phyloP scores from a whole-genome alignment of 148 eudicot genomes.

The Diospyros kaki region DNA sequence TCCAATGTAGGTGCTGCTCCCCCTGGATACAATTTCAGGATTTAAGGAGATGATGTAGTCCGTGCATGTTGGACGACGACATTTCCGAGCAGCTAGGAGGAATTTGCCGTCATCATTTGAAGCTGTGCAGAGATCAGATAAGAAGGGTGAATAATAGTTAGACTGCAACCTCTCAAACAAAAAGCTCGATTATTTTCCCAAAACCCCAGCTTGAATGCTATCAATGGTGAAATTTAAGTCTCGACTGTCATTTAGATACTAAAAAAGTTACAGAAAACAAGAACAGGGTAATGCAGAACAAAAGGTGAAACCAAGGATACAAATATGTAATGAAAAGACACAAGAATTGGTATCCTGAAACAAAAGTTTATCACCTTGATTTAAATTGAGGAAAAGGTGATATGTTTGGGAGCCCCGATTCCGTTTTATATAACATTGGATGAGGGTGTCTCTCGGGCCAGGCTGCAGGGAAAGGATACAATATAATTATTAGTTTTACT shows the following conservation, averaged over 20 bases:
- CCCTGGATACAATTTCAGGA: conserved; percentile 62
- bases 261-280: no score
- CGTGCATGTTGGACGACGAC: conserved; percentile 74
- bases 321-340: not conserved
- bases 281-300: not conserved
- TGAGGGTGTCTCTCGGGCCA: conserved; percentile 68
- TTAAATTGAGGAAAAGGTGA: conserved; percentile 57
- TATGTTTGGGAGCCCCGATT: conserved; percentile 74
- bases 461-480: conserved; percentile 52
- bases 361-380: conserved; percentile 41
- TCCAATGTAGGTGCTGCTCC: conserved; percentile 74
- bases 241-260: not conserved
- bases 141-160: not conserved
- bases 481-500: not conserved
- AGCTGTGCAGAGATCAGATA: conserved; percentile 32
- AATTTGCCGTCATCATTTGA: conserved; percentile 80
- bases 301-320: not conserved
- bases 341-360: not conserved
- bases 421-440: conserved; percentile 83
- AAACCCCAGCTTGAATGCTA: not conserved
- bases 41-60: conserved; percentile 73
- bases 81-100: conserved; percentile 76
- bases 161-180: no score
- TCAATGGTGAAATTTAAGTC: not conserved
- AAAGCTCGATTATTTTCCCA: no score